Percentiles rank a stretch among this genome's conserved stretches.
Evolutionary conservation across 31 red algal genomes (phyloP).

Genomic region (Pterothamnion heteromorphum): DNA sequence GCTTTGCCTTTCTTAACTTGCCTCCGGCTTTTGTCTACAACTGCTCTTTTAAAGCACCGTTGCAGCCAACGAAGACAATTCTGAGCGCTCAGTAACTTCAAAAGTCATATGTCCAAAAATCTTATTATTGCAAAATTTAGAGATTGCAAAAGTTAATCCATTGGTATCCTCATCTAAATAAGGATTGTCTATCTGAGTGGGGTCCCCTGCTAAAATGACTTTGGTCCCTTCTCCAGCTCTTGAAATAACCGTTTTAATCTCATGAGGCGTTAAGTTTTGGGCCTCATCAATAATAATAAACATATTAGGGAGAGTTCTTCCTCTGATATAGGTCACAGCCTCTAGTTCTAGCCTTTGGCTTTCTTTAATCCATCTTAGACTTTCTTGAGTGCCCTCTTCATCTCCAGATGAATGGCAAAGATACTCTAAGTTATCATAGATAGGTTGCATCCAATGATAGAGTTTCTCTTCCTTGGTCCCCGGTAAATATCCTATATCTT

Average conservation of each 20-base stretch:
- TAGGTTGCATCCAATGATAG: slow-evolving; percentile 68
- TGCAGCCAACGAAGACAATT: too few species aligned
- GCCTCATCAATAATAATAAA: slow-evolving; percentile 74
- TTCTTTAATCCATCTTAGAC: too few species aligned
- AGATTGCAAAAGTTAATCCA: neutral
- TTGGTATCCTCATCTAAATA: neutral
- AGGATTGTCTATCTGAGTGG: slow-evolving; percentile 3
- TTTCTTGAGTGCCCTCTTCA: slow-evolving; percentile 51
- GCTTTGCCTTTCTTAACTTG: too few species aligned
- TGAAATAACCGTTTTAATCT: slow-evolving; percentile 29
- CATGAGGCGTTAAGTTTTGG: slow-evolving; percentile 76
- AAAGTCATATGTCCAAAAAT: too few species aligned
- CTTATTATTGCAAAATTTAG: too few species aligned
- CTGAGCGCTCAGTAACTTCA: too few species aligned
- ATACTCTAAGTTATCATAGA: slow-evolving; percentile 22
- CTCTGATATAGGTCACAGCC: slow-evolving; percentile 65
- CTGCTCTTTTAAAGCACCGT: too few species aligned
- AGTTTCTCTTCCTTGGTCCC: slow-evolving; percentile 64
- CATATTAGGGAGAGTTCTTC: slow-evolving; percentile 52
- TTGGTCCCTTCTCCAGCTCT: neutral
- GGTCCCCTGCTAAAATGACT: neutral
- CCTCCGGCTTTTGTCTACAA: too few species aligned
- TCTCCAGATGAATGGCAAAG: neutral
- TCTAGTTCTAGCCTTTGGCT: slow-evolving; percentile 51
- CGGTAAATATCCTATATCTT: slow-evolving; percentile 71